These are phyloP conservation scores for Candida orba DNA, from an alignment of 805 yeast genomes.

Conservation along the genomic window DNA sequence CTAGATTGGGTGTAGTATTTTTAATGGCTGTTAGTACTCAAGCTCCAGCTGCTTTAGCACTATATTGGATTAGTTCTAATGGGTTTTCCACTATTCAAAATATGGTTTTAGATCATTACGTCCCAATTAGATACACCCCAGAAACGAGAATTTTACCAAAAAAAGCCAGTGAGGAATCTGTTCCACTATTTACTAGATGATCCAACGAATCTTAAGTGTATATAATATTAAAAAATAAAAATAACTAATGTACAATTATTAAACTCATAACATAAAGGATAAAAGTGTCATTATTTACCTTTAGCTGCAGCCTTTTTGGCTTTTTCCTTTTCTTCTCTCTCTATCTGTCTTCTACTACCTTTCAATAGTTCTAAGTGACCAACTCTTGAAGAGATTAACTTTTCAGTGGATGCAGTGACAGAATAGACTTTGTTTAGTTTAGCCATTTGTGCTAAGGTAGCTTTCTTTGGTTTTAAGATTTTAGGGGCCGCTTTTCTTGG, in stretches of 20 bases:
- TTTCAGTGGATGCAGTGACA: conserved; percentile 64
- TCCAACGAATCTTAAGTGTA: background rate
- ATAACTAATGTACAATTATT: background rate
- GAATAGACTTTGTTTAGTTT: conserved; percentile 47
- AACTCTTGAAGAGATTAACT: conserved; percentile 77
- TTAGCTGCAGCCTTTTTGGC: conserved; percentile 22
- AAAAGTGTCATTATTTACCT: conserved; percentile 4
- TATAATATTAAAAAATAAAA: background rate
- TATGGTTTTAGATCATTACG: conserved; percentile 46
- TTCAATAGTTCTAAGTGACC: conserved; percentile 90
- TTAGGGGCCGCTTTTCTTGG: conserved; percentile 71
- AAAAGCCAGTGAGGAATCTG: conserved; percentile 4
- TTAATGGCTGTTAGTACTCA: conserved; percentile 81
- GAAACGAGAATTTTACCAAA: conserved; percentile 7
- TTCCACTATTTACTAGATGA: conserved; percentile 8
- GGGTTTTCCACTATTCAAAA: conserved; percentile 72
- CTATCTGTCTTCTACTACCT: conserved; percentile 83
- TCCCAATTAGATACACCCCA: conserved; percentile 19
- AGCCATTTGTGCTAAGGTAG: conserved; percentile 41
- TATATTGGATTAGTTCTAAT: conserved; percentile 92
- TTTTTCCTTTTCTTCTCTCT: conserved; percentile 47
- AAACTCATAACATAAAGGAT: background rate
- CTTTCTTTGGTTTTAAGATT: conserved; percentile 60
- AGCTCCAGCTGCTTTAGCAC: conserved; percentile 72
- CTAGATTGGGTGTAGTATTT: conserved; percentile 69